Evolutionary conservation across 2,329 filamentous ascomycete genomes (phyloP), one percentile per base, ranked within the genome.

Genomic region (Elsinoe arachidis): DNA sequence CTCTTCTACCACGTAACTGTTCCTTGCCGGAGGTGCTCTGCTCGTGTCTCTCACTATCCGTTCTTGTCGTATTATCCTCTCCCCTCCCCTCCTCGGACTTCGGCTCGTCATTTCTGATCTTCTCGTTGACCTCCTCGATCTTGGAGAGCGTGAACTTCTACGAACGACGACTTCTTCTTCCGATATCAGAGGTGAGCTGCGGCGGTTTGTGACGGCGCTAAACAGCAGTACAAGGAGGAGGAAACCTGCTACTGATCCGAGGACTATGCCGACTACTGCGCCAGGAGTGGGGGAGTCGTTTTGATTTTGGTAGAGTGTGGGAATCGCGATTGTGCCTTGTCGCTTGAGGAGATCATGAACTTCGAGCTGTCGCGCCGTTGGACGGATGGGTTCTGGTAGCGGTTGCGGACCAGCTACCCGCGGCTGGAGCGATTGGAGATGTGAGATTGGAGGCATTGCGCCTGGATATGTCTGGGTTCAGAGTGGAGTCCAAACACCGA

Each of bases 241-340:
- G 68, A 81, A 80, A 47, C 76, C 79, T 5, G 70, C 73, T 19
- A 82, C 75, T 57, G 73, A 76, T 60, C 79, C 79, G 23, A 82
- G 71, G 5, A 80, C 78, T 58, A 85, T 84, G 56, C 83, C 83
- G 9, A 76, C 81, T 1, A 86, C 77, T 38, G 77, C 77, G 56
- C 80, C 82, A 0, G 82, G 77, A 0, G 74, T 47, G 0, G 81
- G 81, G 5, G 80, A 77, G 23, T 71, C 64, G 66, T 79, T 70
- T 34, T 81, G 71, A 55, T 74, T 73, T 46, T 77, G 74, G 69
- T 87, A 87, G 63, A 81, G 81, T 23, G 80, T 77, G 1, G 83
- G 82, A 63, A 87, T 83, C 60, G 81, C 75, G 58, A 69, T 70
- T 56, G 67, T 65, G 61, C 62, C 61, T 53, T 61, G 55, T 57